phyloP scores from a whole-genome alignment of 441 rosid genomes.

The Pelargonium cotyledonis region DNA sequence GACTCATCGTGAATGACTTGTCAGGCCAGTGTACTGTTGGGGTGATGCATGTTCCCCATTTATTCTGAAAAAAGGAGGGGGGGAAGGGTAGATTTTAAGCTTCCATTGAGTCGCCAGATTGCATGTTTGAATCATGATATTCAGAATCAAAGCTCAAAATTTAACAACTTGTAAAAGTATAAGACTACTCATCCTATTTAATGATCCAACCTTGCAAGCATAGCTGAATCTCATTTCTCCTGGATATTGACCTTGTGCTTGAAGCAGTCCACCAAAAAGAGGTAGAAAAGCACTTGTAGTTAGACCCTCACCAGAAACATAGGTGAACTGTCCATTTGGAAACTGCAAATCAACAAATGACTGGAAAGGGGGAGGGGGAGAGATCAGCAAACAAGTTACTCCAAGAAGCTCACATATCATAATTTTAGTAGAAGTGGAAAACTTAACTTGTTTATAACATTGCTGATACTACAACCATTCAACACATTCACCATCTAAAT shows the following conservation, averaged over 20 bases:
- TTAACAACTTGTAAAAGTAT: too few relatives aligned
- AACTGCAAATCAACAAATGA: slow-evolving; percentile 89
- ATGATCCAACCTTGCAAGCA: slow-evolving; percentile 59
- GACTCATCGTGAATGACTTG: slow-evolving; percentile 57
- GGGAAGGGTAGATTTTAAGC: slow-evolving; percentile 4
- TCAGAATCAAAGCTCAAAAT: background rate
- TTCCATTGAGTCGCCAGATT: background rate
- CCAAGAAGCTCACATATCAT: background rate
- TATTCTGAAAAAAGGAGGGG: slow-evolving; percentile 36
- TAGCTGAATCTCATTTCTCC: slow-evolving; percentile 95
- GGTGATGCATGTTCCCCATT: slow-evolving; percentile 79
- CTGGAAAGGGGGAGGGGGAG: slow-evolving; percentile 34
- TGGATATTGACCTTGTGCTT: slow-evolving; percentile 95
- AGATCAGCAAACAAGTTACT: slow-evolving; percentile 17
- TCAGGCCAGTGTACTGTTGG: slow-evolving; percentile 89
- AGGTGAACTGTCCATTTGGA: slow-evolving; percentile 88
- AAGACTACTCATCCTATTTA: background rate
- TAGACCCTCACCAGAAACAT: slow-evolving; percentile 85
- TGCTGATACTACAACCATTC: background rate
- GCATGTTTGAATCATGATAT: background rate
- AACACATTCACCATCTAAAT: background rate
- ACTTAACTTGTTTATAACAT: background rate
- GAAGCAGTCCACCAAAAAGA: slow-evolving; percentile 80
- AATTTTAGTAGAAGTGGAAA: background rate
- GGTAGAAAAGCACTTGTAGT: slow-evolving; percentile 90